Conservation (phyloP, 192 early-diverging fungal genomes). For the Dissophora ornata region DNA sequence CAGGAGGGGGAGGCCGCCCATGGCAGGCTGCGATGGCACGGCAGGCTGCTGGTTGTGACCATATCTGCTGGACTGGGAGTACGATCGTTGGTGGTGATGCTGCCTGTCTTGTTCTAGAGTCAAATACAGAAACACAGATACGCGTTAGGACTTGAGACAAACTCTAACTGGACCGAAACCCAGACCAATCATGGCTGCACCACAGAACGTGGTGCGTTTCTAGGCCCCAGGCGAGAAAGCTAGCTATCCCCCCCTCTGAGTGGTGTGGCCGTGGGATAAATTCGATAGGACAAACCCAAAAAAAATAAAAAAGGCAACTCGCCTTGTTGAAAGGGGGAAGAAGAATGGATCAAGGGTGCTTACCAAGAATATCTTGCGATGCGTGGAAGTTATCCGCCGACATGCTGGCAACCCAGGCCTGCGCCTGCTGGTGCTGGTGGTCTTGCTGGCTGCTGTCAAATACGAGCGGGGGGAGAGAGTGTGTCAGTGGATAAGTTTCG, state of each 20-base stretch:
- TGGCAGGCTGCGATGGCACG: constrained; percentile 27
- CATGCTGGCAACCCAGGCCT: constrained; percentile 43
- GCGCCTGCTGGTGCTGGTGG: constrained; percentile 14
- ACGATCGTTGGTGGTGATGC: constrained; percentile 28
- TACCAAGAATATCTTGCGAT: constrained; percentile 46
- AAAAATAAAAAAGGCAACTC: neutral
- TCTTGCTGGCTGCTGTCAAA: constrained; percentile 8
- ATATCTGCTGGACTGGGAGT: constrained; percentile 25
- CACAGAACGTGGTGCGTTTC: too few relatives aligned
- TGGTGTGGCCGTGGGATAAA: constrained; percentile 13
- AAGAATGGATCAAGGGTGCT: constrained; percentile 7
- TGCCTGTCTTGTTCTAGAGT: constrained; percentile 35
- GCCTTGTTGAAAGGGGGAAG: neutral
- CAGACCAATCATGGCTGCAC: too few relatives aligned
- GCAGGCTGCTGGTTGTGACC: constrained; percentile 13
- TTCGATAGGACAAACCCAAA: neutral
- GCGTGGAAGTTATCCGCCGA: constrained; percentile 21
- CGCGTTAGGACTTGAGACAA: too few relatives aligned
- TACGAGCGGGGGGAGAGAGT: too few relatives aligned
- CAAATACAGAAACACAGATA: neutral
- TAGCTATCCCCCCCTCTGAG: too few relatives aligned
- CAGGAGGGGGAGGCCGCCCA: constrained; percentile 37
- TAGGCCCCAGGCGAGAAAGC: too few relatives aligned
- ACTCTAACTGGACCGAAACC: too few relatives aligned
- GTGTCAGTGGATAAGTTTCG: too few relatives aligned